phyloP scores from a whole-genome alignment of 345 rosid species.

The Eucalyptus camaldulensis region DNA sequence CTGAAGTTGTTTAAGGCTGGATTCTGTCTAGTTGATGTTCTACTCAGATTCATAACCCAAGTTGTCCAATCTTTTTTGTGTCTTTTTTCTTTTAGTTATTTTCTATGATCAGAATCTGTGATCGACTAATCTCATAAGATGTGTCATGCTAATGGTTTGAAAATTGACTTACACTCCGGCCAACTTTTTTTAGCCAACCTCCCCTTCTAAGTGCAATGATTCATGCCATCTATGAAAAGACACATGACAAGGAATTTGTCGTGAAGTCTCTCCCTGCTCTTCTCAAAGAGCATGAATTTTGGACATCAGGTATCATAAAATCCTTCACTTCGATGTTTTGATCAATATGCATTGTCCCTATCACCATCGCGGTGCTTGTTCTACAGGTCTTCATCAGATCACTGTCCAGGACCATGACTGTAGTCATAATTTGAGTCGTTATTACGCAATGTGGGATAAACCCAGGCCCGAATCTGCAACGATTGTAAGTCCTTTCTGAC shows the following conservation, averaged over 20 bases:
- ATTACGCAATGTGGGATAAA: slow-evolving; percentile 84
- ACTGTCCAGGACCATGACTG: slow-evolving; percentile 36
- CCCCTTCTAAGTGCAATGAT: slow-evolving; percentile 92
- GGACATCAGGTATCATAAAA: slow-evolving; percentile 49
- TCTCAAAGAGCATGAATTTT: slow-evolving; percentile 63
- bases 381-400: slow-evolving; percentile 54
- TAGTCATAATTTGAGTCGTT: slow-evolving; percentile 53
- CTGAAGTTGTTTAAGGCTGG: background rate
- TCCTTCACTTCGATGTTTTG: background rate
- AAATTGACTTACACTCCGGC: background rate
- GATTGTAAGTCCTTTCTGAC: slow-evolving; percentile 12
- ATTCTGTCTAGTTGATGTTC: background rate
- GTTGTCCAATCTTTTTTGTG: background rate
- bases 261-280: slow-evolving; percentile 49
- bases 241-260: slow-evolving; percentile 52
- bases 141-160: background rate
- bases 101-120: background rate
- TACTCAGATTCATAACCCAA: background rate
- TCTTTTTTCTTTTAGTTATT: background rate
- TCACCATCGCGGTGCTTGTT: background rate
- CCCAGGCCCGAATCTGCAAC: slow-evolving; percentile 79
- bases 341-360: background rate
- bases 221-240: slow-evolving; percentile 38
- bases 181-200: slow-evolving; percentile 50
- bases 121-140: background rate